Base-by-base conservation (phyloP, 73 alveolate species). In the Diophrys sp. region DNA sequence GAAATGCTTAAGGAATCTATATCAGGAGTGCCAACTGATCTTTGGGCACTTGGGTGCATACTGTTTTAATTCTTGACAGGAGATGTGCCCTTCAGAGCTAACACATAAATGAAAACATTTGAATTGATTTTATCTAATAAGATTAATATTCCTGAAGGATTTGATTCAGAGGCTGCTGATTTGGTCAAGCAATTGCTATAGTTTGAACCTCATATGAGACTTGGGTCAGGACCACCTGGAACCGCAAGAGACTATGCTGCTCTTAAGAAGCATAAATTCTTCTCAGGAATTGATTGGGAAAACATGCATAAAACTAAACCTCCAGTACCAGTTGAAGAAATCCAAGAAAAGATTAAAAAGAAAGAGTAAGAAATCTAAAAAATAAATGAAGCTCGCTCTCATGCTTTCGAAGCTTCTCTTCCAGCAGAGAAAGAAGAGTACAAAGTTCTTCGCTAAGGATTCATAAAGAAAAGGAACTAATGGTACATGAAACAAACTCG, bases 141-240 rank as follows among this genome's bases (percentile, higher is more conserved):
- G 33, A 56, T 86, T 18, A 73, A 71, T 28, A 89, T 81, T 70
- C 95, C 94, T 23, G 79, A 82, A 33, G 73, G 67, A 23, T 74
- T 97, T 5, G 91, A 95, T 30, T 81, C 70, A 18, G 97, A 90
- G 30, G 98, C 96, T 2, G 79, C 74, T 72, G 98, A 96, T 82
- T 81, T 95, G 73, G 92, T 95, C 24, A 82, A 80, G 18, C 73
- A 83, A 56, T 83, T 95, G 14, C 78, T 95, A 24, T 83, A 70
- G 26, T 56, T 53, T 31, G 85, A 86, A 24, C 93, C 94, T 23
- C 74, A 78, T 24, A 75, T 72, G 70, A 88, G 99, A 66, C 82
- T 93, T 26, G 98, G 96, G 0, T 95, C 94, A 24, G 96, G 94
- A 54, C 87, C 90, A 1, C 93, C 88, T 0, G 87, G 70, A n/a